Conservation (phyloP, 2,329 filamentous ascomycete species). For the Aspergillus caelatus region DNA sequence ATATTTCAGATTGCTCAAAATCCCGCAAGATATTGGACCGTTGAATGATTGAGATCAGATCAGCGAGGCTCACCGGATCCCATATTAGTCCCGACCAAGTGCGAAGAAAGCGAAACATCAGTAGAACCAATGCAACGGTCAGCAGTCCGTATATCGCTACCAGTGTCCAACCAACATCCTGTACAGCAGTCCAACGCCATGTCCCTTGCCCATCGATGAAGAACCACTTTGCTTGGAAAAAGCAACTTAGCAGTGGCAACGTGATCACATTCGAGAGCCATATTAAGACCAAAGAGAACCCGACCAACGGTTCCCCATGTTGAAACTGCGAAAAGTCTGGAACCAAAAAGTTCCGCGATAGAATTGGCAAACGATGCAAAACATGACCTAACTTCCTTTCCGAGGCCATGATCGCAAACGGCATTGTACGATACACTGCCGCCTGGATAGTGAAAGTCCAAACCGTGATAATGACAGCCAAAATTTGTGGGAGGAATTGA, state of each 20-base stretch:
- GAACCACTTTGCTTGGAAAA: conserved; percentile 70
- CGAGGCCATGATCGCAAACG: conserved; percentile 76
- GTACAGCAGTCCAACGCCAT: conserved; percentile 81
- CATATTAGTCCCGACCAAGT: conserved; percentile 77
- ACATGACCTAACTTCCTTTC: conserved; percentile 63
- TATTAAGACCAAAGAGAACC: conserved; percentile 66
- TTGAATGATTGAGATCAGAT: conserved; percentile 76
- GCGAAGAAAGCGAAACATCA: conserved; percentile 67
- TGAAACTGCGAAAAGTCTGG: conserved; percentile 70
- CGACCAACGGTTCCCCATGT: conserved; percentile 68
- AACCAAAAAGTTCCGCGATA: conserved; percentile 67
- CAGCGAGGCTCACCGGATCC: conserved; percentile 81
- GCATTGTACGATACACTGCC: conserved; percentile 74
- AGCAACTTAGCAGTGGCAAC: conserved; percentile 76
- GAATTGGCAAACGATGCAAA: conserved; percentile 63
- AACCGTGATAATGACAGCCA: conserved; percentile 71
- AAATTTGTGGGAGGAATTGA: conserved; percentile 77
- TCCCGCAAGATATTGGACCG: conserved; percentile 76
- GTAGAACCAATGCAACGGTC: conserved; percentile 57
- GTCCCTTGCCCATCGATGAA: conserved; percentile 58
- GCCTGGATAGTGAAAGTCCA: conserved; percentile 76
- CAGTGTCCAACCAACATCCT: conserved; percentile 76
- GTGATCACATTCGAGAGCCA: conserved; percentile 77
- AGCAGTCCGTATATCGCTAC: conserved; percentile 74
- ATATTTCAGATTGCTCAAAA: conserved; percentile 70